Percentiles rank a stretch among this genome's conserved stretches.
These are phyloP conservation scores for Thoreauomyces humboldtii DNA, from an alignment of 192 early-diverging fungal species.

Conservation along the genomic window DNA sequence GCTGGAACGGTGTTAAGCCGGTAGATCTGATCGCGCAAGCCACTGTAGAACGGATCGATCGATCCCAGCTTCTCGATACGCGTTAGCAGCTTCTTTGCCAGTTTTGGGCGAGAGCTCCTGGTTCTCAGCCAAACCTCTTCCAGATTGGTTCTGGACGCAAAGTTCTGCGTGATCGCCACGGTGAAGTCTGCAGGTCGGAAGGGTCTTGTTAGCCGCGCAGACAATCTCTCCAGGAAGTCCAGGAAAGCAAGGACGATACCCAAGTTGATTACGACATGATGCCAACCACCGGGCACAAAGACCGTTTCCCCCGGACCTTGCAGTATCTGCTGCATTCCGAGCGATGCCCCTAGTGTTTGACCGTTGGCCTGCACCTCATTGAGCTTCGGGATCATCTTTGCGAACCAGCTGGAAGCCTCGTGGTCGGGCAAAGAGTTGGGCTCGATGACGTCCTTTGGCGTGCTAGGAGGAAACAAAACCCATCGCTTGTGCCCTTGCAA, in stretches of 20 bases:
- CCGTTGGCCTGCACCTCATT: slow-evolving; percentile 14
- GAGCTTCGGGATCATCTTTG: too few species aligned
- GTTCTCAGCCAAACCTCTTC: slow-evolving; percentile 69
- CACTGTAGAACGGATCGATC: neutral
- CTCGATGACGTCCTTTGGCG: too few species aligned
- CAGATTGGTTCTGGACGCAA: slow-evolving; percentile 63
- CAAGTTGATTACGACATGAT: slow-evolving; percentile 76
- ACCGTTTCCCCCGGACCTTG: slow-evolving; percentile 78
- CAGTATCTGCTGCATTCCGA: slow-evolving; percentile 67
- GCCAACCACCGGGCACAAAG: slow-evolving; percentile 80
- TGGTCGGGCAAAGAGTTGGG: slow-evolving; percentile 16
- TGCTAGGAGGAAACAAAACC: slow-evolving; percentile 73
- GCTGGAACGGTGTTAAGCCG: neutral
- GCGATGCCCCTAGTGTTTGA: slow-evolving; percentile 53
- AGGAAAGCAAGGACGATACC: slow-evolving; percentile 39
- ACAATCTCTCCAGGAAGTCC: slow-evolving; percentile 1
- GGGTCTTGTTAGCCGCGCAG: too few species aligned
- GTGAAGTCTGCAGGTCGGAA: slow-evolving; percentile 66
- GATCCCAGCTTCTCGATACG: slow-evolving; percentile 7
- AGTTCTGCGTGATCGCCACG: slow-evolving; percentile 80
- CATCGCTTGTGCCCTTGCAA: slow-evolving; percentile 36
- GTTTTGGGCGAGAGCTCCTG: slow-evolving; percentile 41
- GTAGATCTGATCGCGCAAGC: neutral
- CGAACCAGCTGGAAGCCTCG: slow-evolving; percentile 13
- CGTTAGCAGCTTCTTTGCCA: slow-evolving; percentile 25